Evolutionary conservation across 225 moss, liverwort and hornwort species (phyloP).

Genomic region (Physcomitrium patens): DNA sequence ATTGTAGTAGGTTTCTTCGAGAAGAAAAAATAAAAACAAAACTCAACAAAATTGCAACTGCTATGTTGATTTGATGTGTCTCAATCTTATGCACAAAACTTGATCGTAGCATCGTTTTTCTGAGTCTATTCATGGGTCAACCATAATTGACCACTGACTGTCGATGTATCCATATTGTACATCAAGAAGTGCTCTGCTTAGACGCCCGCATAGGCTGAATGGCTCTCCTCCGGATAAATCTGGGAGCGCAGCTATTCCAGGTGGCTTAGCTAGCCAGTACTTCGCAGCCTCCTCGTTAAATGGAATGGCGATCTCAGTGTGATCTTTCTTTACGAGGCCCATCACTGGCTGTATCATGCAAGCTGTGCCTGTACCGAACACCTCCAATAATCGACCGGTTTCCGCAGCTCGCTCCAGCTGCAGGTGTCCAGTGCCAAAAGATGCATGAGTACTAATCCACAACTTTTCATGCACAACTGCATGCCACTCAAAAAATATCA

Average conservation of each 20-base stretch:
- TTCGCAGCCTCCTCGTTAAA: slow-evolving; percentile 63
- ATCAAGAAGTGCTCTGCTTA: slow-evolving; percentile 67
- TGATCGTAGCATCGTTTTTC: background rate
- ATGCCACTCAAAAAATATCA: background rate
- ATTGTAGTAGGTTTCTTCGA: slow-evolving; percentile 20
- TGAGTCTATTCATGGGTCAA: slow-evolving; percentile 44
- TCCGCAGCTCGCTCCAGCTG: slow-evolving; percentile 77
- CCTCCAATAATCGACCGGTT: slow-evolving; percentile 68
- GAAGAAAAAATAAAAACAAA: too few relatives aligned
- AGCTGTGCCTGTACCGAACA: slow-evolving; percentile 87
- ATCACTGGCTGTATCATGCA: slow-evolving; percentile 81
- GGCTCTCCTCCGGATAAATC: slow-evolving; percentile 50
- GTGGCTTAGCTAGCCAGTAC: slow-evolving; percentile 66
- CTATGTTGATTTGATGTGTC: background rate
- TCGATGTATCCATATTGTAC: slow-evolving; percentile 71
- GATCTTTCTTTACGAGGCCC: slow-evolving; percentile 58
- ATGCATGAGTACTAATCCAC: background rate
- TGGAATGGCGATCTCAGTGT: slow-evolving; percentile 56
- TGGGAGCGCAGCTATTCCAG: slow-evolving; percentile 41
- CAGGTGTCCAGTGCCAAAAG: slow-evolving; percentile 20
- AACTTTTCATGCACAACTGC: slow-evolving; percentile 6
- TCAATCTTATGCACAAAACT: slow-evolving; percentile 2
- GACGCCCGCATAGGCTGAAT: slow-evolving; percentile 79
- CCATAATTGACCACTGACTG: slow-evolving; percentile 69
- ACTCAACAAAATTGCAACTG: slow-evolving; percentile 8